phyloP scores from a whole-genome alignment of 306 rosid genomes.

The Rosa lucieae region DNA sequence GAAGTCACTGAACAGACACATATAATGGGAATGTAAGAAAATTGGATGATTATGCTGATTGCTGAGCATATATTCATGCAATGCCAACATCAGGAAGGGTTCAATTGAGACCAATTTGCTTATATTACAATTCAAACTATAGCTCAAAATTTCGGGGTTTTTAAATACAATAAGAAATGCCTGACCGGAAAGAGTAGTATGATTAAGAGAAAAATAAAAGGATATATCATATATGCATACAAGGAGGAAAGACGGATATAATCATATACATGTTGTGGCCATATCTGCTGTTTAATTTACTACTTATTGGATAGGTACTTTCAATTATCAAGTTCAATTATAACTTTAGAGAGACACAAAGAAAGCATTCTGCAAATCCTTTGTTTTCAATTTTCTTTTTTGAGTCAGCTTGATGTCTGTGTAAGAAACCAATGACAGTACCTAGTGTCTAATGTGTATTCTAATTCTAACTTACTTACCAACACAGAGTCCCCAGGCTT shows the following conservation, averaged over 20 bases:
- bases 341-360: not conserved
- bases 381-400: not conserved
- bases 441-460: not conserved
- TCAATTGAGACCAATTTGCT: too few species aligned
- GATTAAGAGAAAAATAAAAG: not conserved
- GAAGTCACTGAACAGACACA: too few species aligned
- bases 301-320: not conserved
- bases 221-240: not conserved
- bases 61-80: too few species aligned
- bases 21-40: too few species aligned
- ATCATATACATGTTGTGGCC: not conserved
- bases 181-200: too few species aligned
- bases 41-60: too few species aligned
- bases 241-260: not conserved
- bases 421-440: not conserved
- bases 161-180: too few species aligned
- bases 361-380: not conserved
- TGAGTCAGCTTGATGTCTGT: not conserved
- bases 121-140: too few species aligned
- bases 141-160: too few species aligned
- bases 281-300: not conserved
- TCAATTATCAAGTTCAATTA: not conserved
- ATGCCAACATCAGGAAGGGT: too few species aligned
- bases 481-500: conserved; percentile 84
- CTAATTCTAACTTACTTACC: conserved; percentile 53